Percentiles rank a stretch among this genome's conserved stretches.
These are phyloP conservation scores for Rhizophora mangle DNA, from an alignment of 345 rosid species.

Conservation along the genomic window DNA sequence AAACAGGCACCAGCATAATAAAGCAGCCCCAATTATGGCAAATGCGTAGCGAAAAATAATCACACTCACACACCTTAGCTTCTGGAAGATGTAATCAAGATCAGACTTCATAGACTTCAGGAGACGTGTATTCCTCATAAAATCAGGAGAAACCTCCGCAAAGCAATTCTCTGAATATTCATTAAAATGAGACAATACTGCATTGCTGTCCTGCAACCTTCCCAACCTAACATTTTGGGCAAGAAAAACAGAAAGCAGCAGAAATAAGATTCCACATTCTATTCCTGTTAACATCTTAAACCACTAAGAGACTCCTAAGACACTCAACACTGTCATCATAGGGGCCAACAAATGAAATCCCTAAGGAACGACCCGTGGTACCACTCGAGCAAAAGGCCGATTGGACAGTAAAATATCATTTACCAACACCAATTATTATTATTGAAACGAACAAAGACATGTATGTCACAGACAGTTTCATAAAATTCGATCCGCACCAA, in stretches of 20 bases:
- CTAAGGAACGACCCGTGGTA: too few species aligned
- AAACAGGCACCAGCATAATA: not conserved
- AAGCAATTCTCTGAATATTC: conserved; percentile 83
- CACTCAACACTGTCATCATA: too few species aligned
- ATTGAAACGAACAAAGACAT: too few species aligned
- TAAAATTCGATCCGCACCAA: too few species aligned
- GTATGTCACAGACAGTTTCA: too few species aligned
- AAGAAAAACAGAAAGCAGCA: not conserved
- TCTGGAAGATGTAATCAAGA: conserved; percentile 85
- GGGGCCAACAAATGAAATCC: too few species aligned
- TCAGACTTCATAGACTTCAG: conserved; percentile 78
- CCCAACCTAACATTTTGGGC: conserved; percentile 59
- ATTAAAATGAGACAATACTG: conserved; percentile 83
- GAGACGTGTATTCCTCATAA: conserved; percentile 59
- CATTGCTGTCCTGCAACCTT: conserved; percentile 92
- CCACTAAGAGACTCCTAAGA: too few species aligned
- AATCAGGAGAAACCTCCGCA: conserved; percentile 65
- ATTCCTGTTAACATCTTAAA: too few species aligned
- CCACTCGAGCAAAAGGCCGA: too few species aligned
- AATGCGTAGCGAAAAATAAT: too few species aligned
- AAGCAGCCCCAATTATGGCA: not conserved
- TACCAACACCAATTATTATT: too few species aligned
- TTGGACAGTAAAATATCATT: too few species aligned
- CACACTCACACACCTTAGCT: conserved; percentile 55
- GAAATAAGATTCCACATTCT: not conserved